A percentile compares a stretch with the other conserved stretches of the same genome.
Conservation (phyloP, 495 filamentous ascomycete genomes). For the Penicillium coprophilum region DNA sequence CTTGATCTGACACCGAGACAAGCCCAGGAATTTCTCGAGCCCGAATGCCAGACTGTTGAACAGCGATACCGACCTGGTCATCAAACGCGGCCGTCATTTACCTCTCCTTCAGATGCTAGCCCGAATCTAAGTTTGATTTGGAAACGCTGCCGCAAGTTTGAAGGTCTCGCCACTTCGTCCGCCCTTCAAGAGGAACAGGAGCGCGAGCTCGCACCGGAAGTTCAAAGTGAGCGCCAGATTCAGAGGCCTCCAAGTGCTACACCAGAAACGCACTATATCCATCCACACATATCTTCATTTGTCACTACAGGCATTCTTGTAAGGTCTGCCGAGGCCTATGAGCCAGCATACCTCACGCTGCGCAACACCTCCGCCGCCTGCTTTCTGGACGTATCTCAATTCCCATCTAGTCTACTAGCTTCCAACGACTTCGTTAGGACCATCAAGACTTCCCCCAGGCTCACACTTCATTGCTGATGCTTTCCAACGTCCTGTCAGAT, state of each 20-base stretch:
- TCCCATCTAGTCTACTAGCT: constrained; percentile 24
- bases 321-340: no score
- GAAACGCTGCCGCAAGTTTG: constrained; percentile 47
- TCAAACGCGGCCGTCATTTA: not conserved
- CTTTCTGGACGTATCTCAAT: constrained; percentile 35
- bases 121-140: constrained; percentile 31
- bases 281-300: constrained; percentile 47
- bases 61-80: constrained; percentile 36
- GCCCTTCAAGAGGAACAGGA: constrained; percentile 68
- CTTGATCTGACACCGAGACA: constrained; percentile 13
- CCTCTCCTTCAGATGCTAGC: constrained; percentile 1
- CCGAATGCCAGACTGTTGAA: constrained; percentile 46
- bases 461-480: constrained; percentile 31
- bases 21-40: constrained; percentile 48
- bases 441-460: no score
- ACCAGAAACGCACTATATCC: constrained; percentile 44
- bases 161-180: constrained; percentile 29
- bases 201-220: constrained; percentile 63
- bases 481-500: constrained; percentile 59
- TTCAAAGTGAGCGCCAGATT: constrained; percentile 57
- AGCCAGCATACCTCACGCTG: no score
- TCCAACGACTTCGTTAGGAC: constrained; percentile 32
- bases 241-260: constrained; percentile 42
- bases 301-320: constrained; percentile 26
- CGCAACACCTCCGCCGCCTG: constrained; percentile 23